Base-by-base conservation (phyloP, 805 yeast species). In the Huiozyma sinensis region DNA sequence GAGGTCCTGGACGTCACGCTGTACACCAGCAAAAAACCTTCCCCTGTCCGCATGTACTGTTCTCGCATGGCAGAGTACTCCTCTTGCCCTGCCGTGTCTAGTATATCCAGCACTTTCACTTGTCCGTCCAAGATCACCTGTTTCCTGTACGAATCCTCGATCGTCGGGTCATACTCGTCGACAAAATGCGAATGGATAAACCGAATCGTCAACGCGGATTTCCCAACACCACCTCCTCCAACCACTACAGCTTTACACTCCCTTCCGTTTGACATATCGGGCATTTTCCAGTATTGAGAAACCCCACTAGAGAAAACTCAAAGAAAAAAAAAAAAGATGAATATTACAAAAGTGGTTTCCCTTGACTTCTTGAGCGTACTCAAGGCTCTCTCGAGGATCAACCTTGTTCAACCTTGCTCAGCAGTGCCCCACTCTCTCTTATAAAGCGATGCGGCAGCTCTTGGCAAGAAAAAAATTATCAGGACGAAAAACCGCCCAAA, bases 171-270 rank as follows among this genome's bases (percentile, higher is more conserved):
- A 58, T 92, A 92, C 63, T 92, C 98, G 63, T 89, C 96, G 31
- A 90, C 95, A 60, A 92, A 92, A 57, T 89, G 96, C 33, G 88
- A 78, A 64, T 90, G 97, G 44, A 92, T 88, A 58, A 92, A 74
- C 65, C 92, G 95, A 51, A 92, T 92, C 28, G 98, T 92, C 50
- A 92, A 70, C 6, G 98, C 97, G 27, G 95, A 83, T 65, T 92
- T 92, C 67, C 98, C 98, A 44, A 92, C 98, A 67, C 96, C 97
- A 60, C 97, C 97, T 35, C 97, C 97, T 45, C 97, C 98, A 45
- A 90, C 96, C 38, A 90, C 97, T 5, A 92, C 98, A 47, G 92
- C 68, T 61, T 94, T 88, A 63, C 81, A 90, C 65, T 89, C 96
- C 64, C 83, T 75, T 17, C 24, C 24, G 24, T 17, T 17, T 17